phyloP scores from a whole-genome alignment of 306 rosid species.

The Trifolium repens region DNA sequence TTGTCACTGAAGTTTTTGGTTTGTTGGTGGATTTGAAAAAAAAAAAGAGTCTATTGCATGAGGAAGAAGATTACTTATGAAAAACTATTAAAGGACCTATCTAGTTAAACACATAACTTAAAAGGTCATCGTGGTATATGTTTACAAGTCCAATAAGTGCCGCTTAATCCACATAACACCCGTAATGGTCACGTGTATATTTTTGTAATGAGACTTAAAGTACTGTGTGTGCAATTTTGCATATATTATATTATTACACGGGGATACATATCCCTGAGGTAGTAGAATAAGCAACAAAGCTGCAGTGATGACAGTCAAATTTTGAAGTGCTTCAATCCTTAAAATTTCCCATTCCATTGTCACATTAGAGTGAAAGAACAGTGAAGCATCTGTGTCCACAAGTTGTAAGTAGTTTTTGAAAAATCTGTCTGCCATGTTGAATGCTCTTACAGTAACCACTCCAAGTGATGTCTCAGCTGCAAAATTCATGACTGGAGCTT shows the following conservation, averaged over 20 bases:
- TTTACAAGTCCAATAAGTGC: too few species aligned
- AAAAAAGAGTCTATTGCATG: too few species aligned
- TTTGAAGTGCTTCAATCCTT: constrained; percentile 72
- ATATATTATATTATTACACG: constrained; percentile 50
- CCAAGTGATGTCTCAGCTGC: constrained; percentile 85
- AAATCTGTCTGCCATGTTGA: constrained; percentile 59
- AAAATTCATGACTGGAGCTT: constrained; percentile 85
- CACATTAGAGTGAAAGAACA: constrained; percentile 71
- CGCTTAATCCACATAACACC: too few species aligned
- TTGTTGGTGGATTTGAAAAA: too few species aligned
- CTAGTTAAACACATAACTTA: too few species aligned
- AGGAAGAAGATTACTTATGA: too few species aligned
- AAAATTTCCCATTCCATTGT: constrained; percentile 69
- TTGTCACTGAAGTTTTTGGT: too few species aligned
- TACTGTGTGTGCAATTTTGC: too few species aligned
- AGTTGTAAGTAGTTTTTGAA: constrained; percentile 59
- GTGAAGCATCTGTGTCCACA: constrained; percentile 69
- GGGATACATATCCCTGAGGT: constrained; percentile 63
- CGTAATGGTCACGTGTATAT: too few species aligned
- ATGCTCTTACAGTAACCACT: constrained; percentile 78
- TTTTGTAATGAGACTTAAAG: too few species aligned
- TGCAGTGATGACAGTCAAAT: constrained; percentile 67
- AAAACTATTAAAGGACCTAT: too few species aligned
- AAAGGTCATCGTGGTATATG: too few species aligned
- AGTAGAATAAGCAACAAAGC: constrained; percentile 62